Evolutionary conservation across 2,329 filamentous ascomycete genomes (phyloP), one percentile per base, ranked within the genome.

Genomic region (Tympanopsis confertula): DNA sequence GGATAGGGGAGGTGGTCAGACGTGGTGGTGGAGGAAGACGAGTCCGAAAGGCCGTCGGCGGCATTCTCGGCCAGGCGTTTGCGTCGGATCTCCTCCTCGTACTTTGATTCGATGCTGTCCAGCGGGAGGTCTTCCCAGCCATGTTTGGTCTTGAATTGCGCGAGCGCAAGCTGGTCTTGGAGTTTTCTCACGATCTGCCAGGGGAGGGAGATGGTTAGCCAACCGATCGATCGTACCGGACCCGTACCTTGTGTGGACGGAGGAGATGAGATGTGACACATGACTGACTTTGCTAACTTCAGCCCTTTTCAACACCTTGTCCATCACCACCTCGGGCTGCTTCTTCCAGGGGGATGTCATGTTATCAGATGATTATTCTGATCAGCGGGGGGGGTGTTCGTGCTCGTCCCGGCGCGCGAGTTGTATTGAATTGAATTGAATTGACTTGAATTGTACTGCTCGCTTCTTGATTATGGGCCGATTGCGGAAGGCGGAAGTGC

Each of bases 91-190:
- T 89, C 76, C 54, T 87, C 75, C 54, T 89, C 82, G 44, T 89
- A 66, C 56, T 81, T 83, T 37, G 86, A 86, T 61, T 94, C 86
- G 62, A 94, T 86, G 43, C 71, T 79, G 56, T 87, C 85, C 52
- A 93, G 75, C 44, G 82, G 85, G 56, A 94, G 73, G 59, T 91
- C 85, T 61, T 95, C 83, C 80, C 87, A 93, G 56, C 88, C 88
- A 65, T 94, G 83, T 62, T 93, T 87, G 48, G 91, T 87, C 66
- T 96, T 96, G 73, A 95, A 91, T 61, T 93, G 91, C 56, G 91
- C 91, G 45, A 96, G 77, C 41, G 91, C 89, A 42, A 98, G 78
- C 45, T 89, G 86, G 66, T 94, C 87, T 64, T 96, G 87, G 39
- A 98, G 70, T 53, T 83, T 84, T 56, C 89, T 74, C 50, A 88